Conservation (phyloP, 2,329 filamentous ascomycete genomes). For the Aspergillus sp. region DNA sequence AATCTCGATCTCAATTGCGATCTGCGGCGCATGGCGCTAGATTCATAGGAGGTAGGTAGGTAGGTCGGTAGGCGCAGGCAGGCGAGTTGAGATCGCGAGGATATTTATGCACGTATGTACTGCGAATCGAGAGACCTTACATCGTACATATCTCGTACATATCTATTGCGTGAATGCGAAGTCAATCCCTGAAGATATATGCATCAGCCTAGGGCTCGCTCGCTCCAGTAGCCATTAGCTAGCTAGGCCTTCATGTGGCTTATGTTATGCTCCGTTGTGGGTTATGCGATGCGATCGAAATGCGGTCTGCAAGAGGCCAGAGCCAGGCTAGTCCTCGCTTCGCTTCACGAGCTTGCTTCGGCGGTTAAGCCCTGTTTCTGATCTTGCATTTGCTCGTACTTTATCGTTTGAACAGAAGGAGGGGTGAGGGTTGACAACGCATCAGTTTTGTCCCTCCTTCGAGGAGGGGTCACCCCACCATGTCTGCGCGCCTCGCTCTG, state of each 20-base stretch:
- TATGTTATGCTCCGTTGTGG: neutral
- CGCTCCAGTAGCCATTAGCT: no score
- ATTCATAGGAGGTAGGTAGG: no score
- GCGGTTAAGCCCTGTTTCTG: neutral
- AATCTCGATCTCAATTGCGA: neutral
- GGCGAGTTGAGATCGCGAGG: neutral
- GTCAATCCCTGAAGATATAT: neutral
- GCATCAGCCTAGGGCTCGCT: no score
- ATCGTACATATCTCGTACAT: neutral
- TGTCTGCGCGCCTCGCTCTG: neutral
- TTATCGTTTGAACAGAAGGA: neutral
- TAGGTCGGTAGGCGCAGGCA: neutral
- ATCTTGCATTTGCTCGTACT: neutral
- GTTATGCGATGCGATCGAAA: neutral
- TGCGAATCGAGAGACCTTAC: neutral
- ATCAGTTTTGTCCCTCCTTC: neutral
- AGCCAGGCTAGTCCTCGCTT: no score
- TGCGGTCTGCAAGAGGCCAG: neutral
- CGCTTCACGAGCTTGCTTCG: neutral
- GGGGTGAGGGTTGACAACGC: neutral
- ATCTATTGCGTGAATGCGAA: neutral
- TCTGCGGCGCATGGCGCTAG: neutral
- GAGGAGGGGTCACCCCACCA: neutral
- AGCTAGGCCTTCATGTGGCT: neutral
- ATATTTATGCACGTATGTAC: neutral